Evolutionary conservation across 495 filamentous ascomycete species (phyloP), one percentile per base, ranked within the genome.

Genomic region (Penicillium diatomitis): DNA sequence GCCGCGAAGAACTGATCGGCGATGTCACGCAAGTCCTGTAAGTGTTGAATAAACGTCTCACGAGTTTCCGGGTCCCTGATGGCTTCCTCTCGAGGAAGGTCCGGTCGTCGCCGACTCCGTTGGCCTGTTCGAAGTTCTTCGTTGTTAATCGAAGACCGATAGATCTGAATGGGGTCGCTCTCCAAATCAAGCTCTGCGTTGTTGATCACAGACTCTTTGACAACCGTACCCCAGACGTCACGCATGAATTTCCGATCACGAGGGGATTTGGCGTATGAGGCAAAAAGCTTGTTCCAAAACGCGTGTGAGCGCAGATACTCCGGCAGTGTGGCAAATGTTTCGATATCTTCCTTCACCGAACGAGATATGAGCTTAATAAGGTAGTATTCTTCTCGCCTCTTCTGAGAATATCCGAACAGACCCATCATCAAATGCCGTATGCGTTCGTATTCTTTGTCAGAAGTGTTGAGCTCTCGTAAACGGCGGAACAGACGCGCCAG

Each of bases 91-190:
- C 89, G 79, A 3, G 88, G 81, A 41, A 99, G 81, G 53, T 94
- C 86, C 6, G 87, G 81, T 28, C 77, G 82, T 43, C 91, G 78
- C 34, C 74, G 77, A 63, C 89, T 95, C 34, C 86, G 78, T 55
- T 81, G 83, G 28, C 92, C 92, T 0, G 92, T 97, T 5, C 86
- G 83, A 34, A 99, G 80, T 64, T 99, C 90, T 65, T 99, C 92
- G 56, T 97, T 92, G 64, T 95, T 96, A 67, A 97, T 90, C 8
- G 85, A 80, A 8, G 89, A 90, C 28, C 88, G 80, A 68, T 99
- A 96, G 44, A 99, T 99, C 56, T 96, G 91, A 74, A 97, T 85
- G 0, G 92, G 92, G 61, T 99, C 92, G 58, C 91, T 96, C 66
- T 99, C 92, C 10, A 99, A 75, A 56, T 97, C 90, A 44, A 97